Conservation (phyloP, 2,329 filamentous ascomycete species). For the Fusarium algeriense region DNA sequence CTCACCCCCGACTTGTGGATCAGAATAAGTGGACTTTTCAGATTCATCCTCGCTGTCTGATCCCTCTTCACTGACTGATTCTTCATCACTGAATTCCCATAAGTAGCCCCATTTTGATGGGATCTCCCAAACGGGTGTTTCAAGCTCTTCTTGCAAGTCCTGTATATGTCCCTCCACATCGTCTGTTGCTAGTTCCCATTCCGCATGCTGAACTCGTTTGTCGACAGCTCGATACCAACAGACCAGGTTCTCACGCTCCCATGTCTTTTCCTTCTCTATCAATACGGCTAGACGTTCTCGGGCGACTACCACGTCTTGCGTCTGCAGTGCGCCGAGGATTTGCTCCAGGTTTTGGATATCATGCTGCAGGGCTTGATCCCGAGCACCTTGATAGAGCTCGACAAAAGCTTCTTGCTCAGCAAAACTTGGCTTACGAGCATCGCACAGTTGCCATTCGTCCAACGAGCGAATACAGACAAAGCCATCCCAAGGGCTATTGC, state of each 20-base stretch:
- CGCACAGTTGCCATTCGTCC: fast-evolving
- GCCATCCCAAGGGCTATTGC: not conserved
- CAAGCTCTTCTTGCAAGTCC: slow-evolving; percentile 21
- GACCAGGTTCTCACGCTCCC: not conserved
- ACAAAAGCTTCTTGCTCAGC: slow-evolving; percentile 3
- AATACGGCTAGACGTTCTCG: not conserved
- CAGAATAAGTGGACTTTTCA: fast-evolving
- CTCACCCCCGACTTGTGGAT: not conserved
- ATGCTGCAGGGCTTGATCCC: slow-evolving; percentile 13
- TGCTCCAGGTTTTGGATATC: slow-evolving; percentile 2
- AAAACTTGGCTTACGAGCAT: fast-evolving
- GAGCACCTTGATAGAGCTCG: slow-evolving; percentile 17
- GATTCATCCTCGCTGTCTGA: not conserved
- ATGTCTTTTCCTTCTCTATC: slow-evolving; percentile 1
- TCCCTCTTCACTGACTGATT: not conserved
- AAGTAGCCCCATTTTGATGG: not conserved
- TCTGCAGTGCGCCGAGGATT: not conserved
- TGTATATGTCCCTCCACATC: slow-evolving; percentile 16
- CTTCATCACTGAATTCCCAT: not conserved
- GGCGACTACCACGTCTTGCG: not conserved
- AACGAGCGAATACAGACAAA: fast-evolving
- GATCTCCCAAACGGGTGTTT: not conserved
- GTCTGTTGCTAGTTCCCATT: slow-evolving; percentile 3
- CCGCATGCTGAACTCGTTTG: slow-evolving; percentile 4
- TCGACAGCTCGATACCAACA: slow-evolving; percentile 28